Base-by-base conservation (phyloP, 2,329 filamentous ascomycete genomes). In the Claviceps capensis region DNA sequence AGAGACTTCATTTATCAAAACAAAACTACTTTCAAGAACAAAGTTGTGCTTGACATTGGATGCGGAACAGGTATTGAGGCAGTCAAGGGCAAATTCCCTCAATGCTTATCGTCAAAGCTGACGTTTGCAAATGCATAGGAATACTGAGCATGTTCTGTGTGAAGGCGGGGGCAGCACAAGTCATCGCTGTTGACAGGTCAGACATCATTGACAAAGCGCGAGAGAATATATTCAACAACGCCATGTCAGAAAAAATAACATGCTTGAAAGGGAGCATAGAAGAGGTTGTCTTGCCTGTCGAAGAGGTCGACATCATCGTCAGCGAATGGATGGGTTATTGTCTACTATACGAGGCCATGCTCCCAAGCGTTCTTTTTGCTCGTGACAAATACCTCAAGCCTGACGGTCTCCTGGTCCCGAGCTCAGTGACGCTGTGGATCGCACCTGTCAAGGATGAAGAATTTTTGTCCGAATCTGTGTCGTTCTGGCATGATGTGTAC, bases 281-380 rank as follows among this genome's bases (percentile, higher is more conserved):
- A 66, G 89, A 96, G 58, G 86, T 95, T 52, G 75, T 70, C 52
- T 76, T 89, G 22, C 89, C 86, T 1, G 83, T 91, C 7, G 74
- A 81, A 51, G 74, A 90, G 62, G 90, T 96, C 46, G 91, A 97
- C 69, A 85, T 97, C 62, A 95, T 97, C 63, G 84, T 97, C 55
- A 94, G 87, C 54, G 90, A 97, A 67, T 97, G 90, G 90, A 97
- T 97, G 90, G 90, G 90, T 34, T 97, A 97, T 65, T 87, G 84
- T 57, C 77, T 96, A 17, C 77, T 96, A 5, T 97, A 94, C 67
- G 90, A 97, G 69, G 88, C 89, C 52, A 97, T 97, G 90, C 81
- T 97, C 30, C 88, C 93, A 57, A 94, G 88, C 48, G 88, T 97
- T 22, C 76, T 97, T 49, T 91, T 82, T 63, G 91, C 91, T 44